These are phyloP conservation scores for Termitomyces sp. DNA, from an alignment of 768 basidiomycete genomes.

Conservation along the genomic window DNA sequence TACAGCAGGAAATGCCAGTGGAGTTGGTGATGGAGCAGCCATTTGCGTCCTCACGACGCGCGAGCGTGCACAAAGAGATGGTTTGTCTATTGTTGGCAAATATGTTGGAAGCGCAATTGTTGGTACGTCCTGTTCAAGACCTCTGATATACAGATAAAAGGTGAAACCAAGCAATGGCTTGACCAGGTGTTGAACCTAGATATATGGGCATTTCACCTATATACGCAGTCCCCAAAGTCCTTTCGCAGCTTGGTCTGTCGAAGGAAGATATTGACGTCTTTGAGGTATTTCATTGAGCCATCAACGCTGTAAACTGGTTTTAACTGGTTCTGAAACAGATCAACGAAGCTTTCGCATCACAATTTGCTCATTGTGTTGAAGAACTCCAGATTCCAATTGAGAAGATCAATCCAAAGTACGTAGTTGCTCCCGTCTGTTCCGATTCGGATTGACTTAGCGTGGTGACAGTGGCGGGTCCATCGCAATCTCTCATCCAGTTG, in stretches of 20 bases:
- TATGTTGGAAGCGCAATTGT: conserved; percentile 75
- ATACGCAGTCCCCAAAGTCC: conserved; percentile 63
- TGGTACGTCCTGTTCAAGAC: conserved; percentile 35
- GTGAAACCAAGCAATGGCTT: background rate
- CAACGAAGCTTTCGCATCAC: conserved; percentile 90
- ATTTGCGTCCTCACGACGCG: conserved; percentile 80
- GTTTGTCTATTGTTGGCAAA: conserved; percentile 77
- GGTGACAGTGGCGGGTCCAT: conserved; percentile 75
- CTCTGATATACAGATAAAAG: background rate
- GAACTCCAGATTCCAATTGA: conserved; percentile 68
- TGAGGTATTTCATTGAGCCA: conserved; percentile 43
- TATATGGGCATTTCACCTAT: conserved; percentile 79
- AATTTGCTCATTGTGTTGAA: conserved; percentile 90
- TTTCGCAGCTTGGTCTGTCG: conserved; percentile 52
- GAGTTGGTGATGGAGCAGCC: conserved; percentile 91
- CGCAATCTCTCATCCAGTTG: conserved; percentile 75
- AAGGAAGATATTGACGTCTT: conserved; percentile 74
- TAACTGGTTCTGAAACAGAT: conserved; percentile 38
- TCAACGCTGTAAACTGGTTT: background rate
- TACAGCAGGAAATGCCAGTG: conserved; percentile 84
- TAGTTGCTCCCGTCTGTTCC: conserved; percentile 9
- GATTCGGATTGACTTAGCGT: background rate
- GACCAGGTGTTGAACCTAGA: conserved; percentile 63
- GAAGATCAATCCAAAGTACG: conserved; percentile 83
- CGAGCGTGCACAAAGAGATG: conserved; percentile 66